Evolutionary conservation across 1,139 yeast species (phyloP).

Genomic region (Saccharomycopsis phalli): DNA sequence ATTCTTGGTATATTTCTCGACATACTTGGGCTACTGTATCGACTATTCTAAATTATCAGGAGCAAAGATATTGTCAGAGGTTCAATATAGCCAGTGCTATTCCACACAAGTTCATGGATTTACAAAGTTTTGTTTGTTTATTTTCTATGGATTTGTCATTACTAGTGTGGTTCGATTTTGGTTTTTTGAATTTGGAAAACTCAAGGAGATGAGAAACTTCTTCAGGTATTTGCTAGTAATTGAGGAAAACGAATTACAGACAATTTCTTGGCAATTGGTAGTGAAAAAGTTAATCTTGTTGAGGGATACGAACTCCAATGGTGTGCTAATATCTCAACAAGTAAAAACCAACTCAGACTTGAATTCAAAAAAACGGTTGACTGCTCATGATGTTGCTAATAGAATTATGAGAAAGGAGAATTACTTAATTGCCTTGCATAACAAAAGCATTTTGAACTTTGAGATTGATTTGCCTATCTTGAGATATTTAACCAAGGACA

Average conservation of each 20-base stretch:
- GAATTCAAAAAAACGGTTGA: conserved; percentile 64
- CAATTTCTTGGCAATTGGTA: conserved; percentile 86
- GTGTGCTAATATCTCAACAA: conserved; percentile 35
- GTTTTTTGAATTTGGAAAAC: conserved; percentile 35
- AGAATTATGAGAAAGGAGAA: conserved; percentile 93
- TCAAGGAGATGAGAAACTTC: conserved; percentile 57
- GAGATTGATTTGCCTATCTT: conserved; percentile 45
- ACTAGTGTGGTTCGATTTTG: conserved; percentile 56
- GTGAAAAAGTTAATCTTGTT: conserved; percentile 69
- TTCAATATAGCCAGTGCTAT: conserved; percentile 57
- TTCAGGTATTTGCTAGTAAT: conserved; percentile 60
- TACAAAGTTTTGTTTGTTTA: conserved; percentile 54
- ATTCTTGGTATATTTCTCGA: conserved; percentile 70
- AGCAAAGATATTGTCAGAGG: conserved; percentile 34
- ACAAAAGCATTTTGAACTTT: conserved; percentile 65
- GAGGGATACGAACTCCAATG: conserved; percentile 65
- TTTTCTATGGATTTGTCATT: conserved; percentile 49
- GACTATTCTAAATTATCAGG: conserved; percentile 45
- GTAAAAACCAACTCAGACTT: conserved; percentile 33
- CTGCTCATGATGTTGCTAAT: conserved; percentile 92
- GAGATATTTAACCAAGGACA: conserved; percentile 15
- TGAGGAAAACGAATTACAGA: conserved; percentile 75
- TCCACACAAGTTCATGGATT: conserved; percentile 31
- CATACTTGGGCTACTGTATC: conserved; percentile 77
- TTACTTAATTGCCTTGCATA: conserved; percentile 81